These are phyloP conservation scores for Metschnikowia cerradonensis DNA, from an alignment of 805 yeast genomes.

Conservation along the genomic window DNA sequence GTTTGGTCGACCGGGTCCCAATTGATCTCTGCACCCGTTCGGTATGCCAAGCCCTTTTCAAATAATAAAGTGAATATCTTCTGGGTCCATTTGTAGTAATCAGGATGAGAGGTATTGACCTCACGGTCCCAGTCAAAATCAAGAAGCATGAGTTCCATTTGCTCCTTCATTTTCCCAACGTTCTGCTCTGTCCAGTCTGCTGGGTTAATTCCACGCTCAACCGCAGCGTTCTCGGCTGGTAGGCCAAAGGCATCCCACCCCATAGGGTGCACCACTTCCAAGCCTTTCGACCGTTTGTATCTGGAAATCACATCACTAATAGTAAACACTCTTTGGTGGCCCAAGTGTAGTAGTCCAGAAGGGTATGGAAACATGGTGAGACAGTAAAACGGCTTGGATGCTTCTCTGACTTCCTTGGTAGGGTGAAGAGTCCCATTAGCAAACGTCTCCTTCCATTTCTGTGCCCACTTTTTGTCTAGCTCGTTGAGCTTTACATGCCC, in stretches of 20 bases:
- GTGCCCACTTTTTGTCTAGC: conserved; percentile 52
- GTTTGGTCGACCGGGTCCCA: conserved; percentile 98
- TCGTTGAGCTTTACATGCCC: conserved; percentile 18
- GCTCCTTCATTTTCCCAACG: conserved; percentile 81
- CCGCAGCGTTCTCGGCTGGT: conserved; percentile 98
- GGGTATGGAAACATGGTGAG: conserved; percentile 96
- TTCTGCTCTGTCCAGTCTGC: conserved; percentile 77
- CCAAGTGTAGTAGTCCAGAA: conserved; percentile 88
- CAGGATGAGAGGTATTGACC: conserved; percentile 78
- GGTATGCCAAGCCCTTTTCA: conserved; percentile 78
- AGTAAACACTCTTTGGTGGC: conserved; percentile 90
- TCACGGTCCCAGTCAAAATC: conserved; percentile 95
- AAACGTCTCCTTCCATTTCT: conserved; percentile 41
- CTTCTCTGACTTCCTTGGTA: conserved; percentile 8
- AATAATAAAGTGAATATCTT: conserved; percentile 69
- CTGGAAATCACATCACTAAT: conserved; percentile 82
- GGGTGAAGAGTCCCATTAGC: conserved; percentile 37
- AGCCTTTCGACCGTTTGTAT: conserved; percentile 71
- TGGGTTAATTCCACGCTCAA: conserved; percentile 77
- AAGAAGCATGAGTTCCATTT: conserved; percentile 71
- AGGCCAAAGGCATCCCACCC: conserved; percentile 99
- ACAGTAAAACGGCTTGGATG: conserved; percentile 46
- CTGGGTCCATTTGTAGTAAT: conserved; percentile 91
- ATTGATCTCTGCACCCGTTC: conserved; percentile 83
- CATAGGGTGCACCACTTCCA: conserved; percentile 87